Evolutionary conservation across 768 basidiomycete species (phyloP).

Genomic region (Pleurotus salmoneostramineus): DNA sequence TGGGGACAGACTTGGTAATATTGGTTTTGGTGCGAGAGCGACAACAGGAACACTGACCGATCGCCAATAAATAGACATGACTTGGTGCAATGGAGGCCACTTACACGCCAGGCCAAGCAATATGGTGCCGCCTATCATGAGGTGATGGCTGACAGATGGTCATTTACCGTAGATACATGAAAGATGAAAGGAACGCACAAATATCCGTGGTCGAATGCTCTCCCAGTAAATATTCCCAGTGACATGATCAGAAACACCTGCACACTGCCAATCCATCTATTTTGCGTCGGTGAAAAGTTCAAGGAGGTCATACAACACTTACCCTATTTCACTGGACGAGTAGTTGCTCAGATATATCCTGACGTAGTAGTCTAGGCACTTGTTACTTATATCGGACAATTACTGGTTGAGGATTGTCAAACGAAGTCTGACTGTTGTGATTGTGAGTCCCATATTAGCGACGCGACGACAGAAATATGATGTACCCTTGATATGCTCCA

Average conservation of each 20-base stretch:
- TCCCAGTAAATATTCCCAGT: slow-evolving; percentile 19
- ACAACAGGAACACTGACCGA: slow-evolving; percentile 26
- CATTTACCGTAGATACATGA: neutral
- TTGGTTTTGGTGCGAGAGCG: slow-evolving; percentile 21
- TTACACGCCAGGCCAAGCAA: slow-evolving; percentile 12
- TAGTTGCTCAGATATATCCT: slow-evolving; percentile 17
- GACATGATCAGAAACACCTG: slow-evolving; percentile 20
- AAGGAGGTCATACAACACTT: neutral
- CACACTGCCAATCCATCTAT: slow-evolving; percentile 25
- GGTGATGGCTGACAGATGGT: slow-evolving; percentile 16
- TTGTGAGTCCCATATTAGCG: neutral
- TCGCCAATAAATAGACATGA: neutral
- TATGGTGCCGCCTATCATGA: slow-evolving; percentile 23
- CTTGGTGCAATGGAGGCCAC: neutral
- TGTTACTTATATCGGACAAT: neutral
- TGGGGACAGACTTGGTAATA: slow-evolving; percentile 23
- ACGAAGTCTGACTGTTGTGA: neutral
- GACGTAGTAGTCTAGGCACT: slow-evolving; percentile 21
- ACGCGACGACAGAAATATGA: neutral
- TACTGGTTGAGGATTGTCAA: neutral
- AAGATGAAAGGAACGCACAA: slow-evolving; percentile 14
- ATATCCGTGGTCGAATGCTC: slow-evolving; percentile 22
- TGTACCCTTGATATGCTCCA: neutral
- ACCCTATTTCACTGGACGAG: slow-evolving; percentile 23
- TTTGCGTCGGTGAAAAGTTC: neutral